Evolutionary conservation across 2,329 filamentous ascomycete species (phyloP), one percentile per base, ranked within the genome.

Genomic region (Penicillium sp.): DNA sequence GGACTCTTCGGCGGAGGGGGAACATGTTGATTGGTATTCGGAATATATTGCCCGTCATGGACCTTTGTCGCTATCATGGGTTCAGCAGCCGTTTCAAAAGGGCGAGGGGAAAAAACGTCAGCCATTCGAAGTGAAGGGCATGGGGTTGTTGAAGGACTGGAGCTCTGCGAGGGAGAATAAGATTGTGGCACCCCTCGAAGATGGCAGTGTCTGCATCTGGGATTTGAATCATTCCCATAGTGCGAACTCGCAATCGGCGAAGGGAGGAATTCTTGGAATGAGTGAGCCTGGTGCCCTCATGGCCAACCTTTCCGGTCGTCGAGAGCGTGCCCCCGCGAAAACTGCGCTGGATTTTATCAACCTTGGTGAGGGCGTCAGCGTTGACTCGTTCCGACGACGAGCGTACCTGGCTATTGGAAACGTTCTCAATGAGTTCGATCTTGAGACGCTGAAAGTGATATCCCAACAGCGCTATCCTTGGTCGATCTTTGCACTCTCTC

Each of bases 191-290:
- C 90, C 91, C 2, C 76, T 96, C 7, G 90, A 95, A 51, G 90
- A 97, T 66, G 91, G 91, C 0, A 91, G 89, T 45, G 81, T 97
- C n/a, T 90, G 87, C 61, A 73, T 96, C 6, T 97, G 91, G 91
- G 89, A 96, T 65, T 76, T 90, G 44, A 84, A 81, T 48, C 64
- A 68, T 49, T 69, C 68, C 3, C 67, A 72, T 50, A 58, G 56
- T 1, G 57, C 59, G 17, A 59, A 59, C 4, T 66, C 67, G 2
- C 61, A 59, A 9, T 55, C 61, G 17, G 82, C 81, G 1, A 81
- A 78, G 24, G 74, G 75, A 41, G 81, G 78, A 2, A 82, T 94
- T 26, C 59, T 89, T 9, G 84, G 82, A 1, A 81, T 81, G 55
- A 94, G 88, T 69, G 75, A 75, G 17, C 77, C 85, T 0, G 88